Base-by-base conservation (phyloP, 2,329 filamentous ascomycete genomes). In the Fusarium sp. region DNA sequence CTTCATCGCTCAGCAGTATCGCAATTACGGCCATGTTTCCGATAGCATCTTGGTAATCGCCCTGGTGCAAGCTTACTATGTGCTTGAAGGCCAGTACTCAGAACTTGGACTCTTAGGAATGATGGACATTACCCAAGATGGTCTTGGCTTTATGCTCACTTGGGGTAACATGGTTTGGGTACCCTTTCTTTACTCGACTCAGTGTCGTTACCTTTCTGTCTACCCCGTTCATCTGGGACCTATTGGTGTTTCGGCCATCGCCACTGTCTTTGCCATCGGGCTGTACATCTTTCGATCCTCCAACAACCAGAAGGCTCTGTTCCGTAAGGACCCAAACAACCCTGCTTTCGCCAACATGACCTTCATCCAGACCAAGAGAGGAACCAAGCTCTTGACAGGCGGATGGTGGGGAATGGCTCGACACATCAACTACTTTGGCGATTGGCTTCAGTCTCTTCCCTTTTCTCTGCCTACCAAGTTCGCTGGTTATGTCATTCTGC, bases 141-240 rank as follows among this genome's bases (percentile, higher is more conserved):
- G 95, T 3, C 94, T 97, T 70, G 95, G 95, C 48, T 94, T 93
- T 82, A 98, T 98, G 95, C 87, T 98, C 17, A 85, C 91, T 5
- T 97, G 97, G 78, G 95, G 95, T 50, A 94, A 97, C 76, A 86
- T 97, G 7, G 92, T 91, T 69, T 97, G 95, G 95, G 88, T 97
- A 1, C 95, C 95, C 0, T 96, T 97, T 80, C 86, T 93, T 53
- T 97, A 97, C 85, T 92, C 89, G 20, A 86, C 93, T 23, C 94
- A 97, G 80, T 89, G 91, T 7, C 90, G 93, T 48, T 97, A 97
- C 79, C 89, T 98, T 5, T 88, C 93, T 2, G 87, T 92, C 12
- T 92, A 96, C 79, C 95, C 95, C 0, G 85, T 94, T 13, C 85
- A 90, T 13, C 88, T 98, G 6, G 93, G 93, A 5, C 82, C 87